phyloP scores from a whole-genome alignment of 805 yeast genomes.

The Metschnikowia santaceciliae region DNA sequence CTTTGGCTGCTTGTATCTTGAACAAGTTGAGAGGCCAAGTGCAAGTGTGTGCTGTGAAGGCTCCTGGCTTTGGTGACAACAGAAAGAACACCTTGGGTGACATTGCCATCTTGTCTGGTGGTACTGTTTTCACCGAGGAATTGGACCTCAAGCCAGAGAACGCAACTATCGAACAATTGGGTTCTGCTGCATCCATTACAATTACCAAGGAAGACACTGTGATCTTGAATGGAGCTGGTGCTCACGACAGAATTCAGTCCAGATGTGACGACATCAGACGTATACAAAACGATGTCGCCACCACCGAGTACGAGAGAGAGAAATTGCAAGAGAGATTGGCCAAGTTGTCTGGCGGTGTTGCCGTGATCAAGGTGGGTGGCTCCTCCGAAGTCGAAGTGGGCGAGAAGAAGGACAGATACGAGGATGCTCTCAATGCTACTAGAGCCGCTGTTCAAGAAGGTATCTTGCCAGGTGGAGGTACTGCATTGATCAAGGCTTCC shows the following conservation, averaged over 20 bases:
- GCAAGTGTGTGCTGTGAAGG: constrained; percentile 94
- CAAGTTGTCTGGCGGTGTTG: constrained; percentile 96
- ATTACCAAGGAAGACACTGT: constrained; percentile 96
- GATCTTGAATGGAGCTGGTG: constrained; percentile 87
- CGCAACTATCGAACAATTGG: constrained; percentile 85
- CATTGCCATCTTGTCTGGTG: constrained; percentile 91
- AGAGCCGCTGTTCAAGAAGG: constrained; percentile 99
- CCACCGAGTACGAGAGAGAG: constrained; percentile 91
- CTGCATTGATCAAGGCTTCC: constrained; percentile 93
- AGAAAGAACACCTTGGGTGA: constrained; percentile 95
- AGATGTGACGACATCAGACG: constrained; percentile 94
- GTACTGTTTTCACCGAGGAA: constrained; percentile 89
- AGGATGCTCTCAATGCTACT: constrained; percentile 97
- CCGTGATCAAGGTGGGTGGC: constrained; percentile 97
- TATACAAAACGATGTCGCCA: constrained; percentile 66
- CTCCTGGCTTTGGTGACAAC: constrained; percentile 99
- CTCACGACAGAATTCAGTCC: constrained; percentile 70
- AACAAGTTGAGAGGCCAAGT: constrained; percentile 98
- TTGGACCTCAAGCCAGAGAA: constrained; percentile 93
- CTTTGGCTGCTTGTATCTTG: constrained; percentile 94
- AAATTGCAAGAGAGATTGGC: constrained; percentile 97
- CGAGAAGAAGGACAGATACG: constrained; percentile 98
- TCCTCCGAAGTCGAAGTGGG: constrained; percentile 96
- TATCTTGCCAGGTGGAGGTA: constrained; percentile 99
- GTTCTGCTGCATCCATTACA: constrained; percentile 87